A percentile compares a stretch with the other conserved stretches of the same genome.
phyloP scores from a whole-genome alignment of 441 rosid genomes.

The Erysimum cheiri region DNA sequence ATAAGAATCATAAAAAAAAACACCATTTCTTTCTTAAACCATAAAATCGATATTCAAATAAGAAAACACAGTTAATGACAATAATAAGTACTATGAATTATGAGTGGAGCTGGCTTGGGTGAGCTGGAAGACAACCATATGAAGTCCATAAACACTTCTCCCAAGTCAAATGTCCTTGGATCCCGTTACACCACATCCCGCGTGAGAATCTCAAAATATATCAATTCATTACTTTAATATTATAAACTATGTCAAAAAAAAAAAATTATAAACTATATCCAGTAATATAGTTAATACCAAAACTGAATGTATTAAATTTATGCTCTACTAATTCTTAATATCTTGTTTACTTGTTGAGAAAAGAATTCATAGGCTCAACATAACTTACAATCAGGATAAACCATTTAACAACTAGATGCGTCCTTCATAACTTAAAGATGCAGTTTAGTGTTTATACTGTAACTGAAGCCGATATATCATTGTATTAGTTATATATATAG shows the following conservation, averaged over 20 bases:
- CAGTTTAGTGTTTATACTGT: not conserved
- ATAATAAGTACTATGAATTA: slow-evolving; percentile 28
- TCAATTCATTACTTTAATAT: not conserved
- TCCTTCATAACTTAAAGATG: not conserved
- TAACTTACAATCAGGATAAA: not conserved
- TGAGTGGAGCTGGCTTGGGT: slow-evolving; percentile 38
- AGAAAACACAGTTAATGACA: slow-evolving; percentile 29
- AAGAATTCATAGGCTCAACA: not conserved
- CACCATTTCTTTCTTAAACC: too few relatives aligned
- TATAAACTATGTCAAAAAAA: not conserved
- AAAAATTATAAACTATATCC: not conserved
- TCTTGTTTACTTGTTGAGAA: not conserved
- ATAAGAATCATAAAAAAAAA: too few relatives aligned
- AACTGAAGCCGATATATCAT: not conserved
- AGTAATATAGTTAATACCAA: slow-evolving; percentile 1
- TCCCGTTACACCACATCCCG: slow-evolving; percentile 35
- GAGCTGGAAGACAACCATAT: slow-evolving; percentile 43
- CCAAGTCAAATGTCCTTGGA: slow-evolving; percentile 44
- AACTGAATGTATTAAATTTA: not conserved
- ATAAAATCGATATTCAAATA: too few relatives aligned
- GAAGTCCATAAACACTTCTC: slow-evolving; percentile 39
- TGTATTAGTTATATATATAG: not conserved
- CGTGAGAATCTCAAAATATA: slow-evolving; percentile 26
- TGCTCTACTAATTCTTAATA: not conserved
- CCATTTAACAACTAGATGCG: not conserved